Base-by-base conservation (phyloP, 352 stramenopile species). In the Globisporangium middletonii region DNA sequence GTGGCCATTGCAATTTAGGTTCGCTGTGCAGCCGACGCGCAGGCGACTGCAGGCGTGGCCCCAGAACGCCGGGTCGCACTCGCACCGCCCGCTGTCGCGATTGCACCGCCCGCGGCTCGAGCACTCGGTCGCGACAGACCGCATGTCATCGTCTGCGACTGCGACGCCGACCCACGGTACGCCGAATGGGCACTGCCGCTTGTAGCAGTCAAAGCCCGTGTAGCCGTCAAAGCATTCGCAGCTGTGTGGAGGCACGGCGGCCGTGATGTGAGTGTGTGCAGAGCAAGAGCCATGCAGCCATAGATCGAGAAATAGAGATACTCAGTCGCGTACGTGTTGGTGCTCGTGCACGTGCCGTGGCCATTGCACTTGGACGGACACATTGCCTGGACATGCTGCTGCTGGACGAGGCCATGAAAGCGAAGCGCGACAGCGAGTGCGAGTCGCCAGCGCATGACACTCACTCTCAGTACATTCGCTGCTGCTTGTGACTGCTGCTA, bases 161-260 rank as follows among this genome's bases (percentile, higher is more conserved):
- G 78, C 73, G 43, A 86, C 79, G 56, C 80, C 78, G 26, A 68
- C 62, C 83, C 83, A 90, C 4, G 83, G 78, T 19, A 59, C 57
- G 19, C 76, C 86, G n/a, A 60, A 65, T 23, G 94, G 79, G 60
- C 94, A 98, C 19, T 61, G 63, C 19, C 86, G 78, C 4, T 71
- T 62, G 50, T 71, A 79, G 75, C 94, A 98, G 69, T 97, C 91
- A 61, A 85, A 89, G 43, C 89, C 89, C 23, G 70, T 77, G 70
- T 94, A 98, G 6, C 89, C 87, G 0, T 73, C 65, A 60, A 83
- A 87, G 64, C 89, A 98, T 0, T 71, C 62, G 59, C 89, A 98
- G 38, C 90, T 95, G 45, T 23, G 15, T 44, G 16, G 4, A 57
- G 65, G 75, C 35, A 77, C 26, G 47, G 9, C 3, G 26, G 0